These are phyloP conservation scores for Eucalyptus victrix DNA, from an alignment of 345 rosid species.

Conservation along the genomic window DNA sequence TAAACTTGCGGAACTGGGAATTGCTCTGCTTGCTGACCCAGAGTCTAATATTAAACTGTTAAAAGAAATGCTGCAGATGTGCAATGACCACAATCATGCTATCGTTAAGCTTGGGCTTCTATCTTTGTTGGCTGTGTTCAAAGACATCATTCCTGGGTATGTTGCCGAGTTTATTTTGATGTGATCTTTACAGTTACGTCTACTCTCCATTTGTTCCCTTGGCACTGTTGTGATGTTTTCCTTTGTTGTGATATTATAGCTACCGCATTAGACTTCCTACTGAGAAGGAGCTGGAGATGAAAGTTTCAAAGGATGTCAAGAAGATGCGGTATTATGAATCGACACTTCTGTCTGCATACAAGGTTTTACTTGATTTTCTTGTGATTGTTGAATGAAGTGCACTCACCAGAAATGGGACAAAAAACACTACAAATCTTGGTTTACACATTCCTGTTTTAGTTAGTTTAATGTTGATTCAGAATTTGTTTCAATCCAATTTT, in stretches of 20 bases:
- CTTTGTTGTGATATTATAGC: slow-evolving; percentile 18
- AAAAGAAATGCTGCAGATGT: slow-evolving; percentile 63
- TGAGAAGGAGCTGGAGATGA: slow-evolving; percentile 96
- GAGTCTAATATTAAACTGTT: slow-evolving; percentile 61
- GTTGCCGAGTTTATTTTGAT: not conserved
- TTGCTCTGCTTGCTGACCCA: slow-evolving; percentile 62
- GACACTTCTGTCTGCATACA: slow-evolving; percentile 63
- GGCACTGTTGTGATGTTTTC: not conserved
- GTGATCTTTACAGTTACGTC: not conserved
- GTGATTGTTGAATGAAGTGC: not conserved
- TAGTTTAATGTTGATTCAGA: not conserved
- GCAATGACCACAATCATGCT: slow-evolving; percentile 46
- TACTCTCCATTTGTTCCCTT: not conserved
- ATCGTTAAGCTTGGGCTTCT: slow-evolving; percentile 61
- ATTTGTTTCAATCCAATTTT: not conserved
- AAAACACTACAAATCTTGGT: not conserved
- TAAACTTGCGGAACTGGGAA: slow-evolving; percentile 81
- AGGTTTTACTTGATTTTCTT: slow-evolving; percentile 29
- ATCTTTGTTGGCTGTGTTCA: slow-evolving; percentile 87
- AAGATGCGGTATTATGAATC: slow-evolving; percentile 86
- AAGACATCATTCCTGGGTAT: slow-evolving; percentile 94
- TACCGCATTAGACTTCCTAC: slow-evolving; percentile 97
- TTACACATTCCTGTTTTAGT: not conserved
- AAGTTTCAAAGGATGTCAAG: slow-evolving; percentile 89
- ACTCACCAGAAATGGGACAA: not conserved